Base-by-base conservation (phyloP, 148 eudicot species). In the Salicornia ramosissima region DNA sequence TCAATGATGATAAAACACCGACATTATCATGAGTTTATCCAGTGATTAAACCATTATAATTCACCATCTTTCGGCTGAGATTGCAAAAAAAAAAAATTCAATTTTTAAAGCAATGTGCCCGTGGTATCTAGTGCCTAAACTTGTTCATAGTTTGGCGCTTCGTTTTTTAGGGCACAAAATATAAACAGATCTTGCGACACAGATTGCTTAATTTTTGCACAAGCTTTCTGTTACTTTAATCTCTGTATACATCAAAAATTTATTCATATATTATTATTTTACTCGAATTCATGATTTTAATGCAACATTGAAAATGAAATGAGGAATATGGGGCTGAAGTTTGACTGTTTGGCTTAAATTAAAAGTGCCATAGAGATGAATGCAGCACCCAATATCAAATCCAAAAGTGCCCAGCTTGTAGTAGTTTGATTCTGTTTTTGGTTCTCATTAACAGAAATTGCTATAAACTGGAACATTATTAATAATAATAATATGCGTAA, bases 51-150 rank as follows among this genome's bases (percentile, higher is more conserved):
- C 1, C 16, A 40, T 25, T 15, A 42, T 19, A 6, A 30, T 51
- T 77, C 77, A 77, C 80, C 77, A 77, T 77, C 80, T 77, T 77
- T 77, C 80, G 80, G 68, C 77, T 77, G 80, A 77, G 80, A 72
- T 72, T 77, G 80, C 80, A 54, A 21, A n/a, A 21, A 31, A 5
- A 6, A 24, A 0, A 26, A 10, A 25, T 72, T 12, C 4, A 26
- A 4, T n/a, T n/a, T 25, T 9, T 28, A 0, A 1, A 12, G 24
- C 0, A 4, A 2, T 28, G 65, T 51, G 80, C 77, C 80, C 61
- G 57, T 47, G 77, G 80, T 77, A 77, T 77, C 80, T 77, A 74
- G 71, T 68, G 69, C 77, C 57, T 30, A 49, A 75, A 68, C 52
- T 77, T 77, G 2, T n/a, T n/a, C 7, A 39, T 62, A 53, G 72